Evolutionary conservation across 2,329 filamentous ascomycete genomes (phyloP), one percentile per base, ranked within the genome.

Genomic region (Claviceps spartinae): DNA sequence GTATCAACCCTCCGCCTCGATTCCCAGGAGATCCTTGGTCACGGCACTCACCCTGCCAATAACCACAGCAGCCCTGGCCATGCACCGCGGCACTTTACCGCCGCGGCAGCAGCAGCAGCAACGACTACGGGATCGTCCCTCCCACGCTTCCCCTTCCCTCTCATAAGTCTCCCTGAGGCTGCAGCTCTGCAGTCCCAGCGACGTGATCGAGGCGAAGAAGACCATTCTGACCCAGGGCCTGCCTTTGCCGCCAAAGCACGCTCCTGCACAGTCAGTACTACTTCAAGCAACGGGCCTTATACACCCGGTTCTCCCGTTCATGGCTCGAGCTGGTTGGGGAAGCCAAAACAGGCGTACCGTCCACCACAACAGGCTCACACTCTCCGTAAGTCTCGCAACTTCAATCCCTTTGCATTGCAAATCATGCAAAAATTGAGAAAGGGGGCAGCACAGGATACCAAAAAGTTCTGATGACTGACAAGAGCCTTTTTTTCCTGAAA

Each of bases 151-250:
- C 66, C 62, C 1, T 69, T 70, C 38, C 61, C 62, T 9, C 60
- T 70, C 13, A 64, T 70, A 47, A 68, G 67, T 50, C 57, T 70
- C 16, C 62, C 63, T 1, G 67, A 69, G 38, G 68, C 68, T 14
- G 66, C 67, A 2, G 61, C 60, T 54, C 30, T 65, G 18, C 67
- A 69, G 46, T 60, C 60, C 7, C 58, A 62, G 24, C 63, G 66
- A 20, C 54, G 64, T 42, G 60, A 64, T 18, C 54, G 64, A 14
- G 67, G 67, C 6, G 64, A 69, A 47, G 67, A 69, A 50, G 67
- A 69, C 38, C 66, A 69, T 47, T 69, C 64, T 1, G 62, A 67
- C 37, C 53, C 57, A 3, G 60, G 56, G 2, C 53, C 55, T 1
- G 61, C 59, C 0, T 68, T 68, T 52, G 60, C 58, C 3, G 57